Evolutionary conservation across 2,329 filamentous ascomycete genomes (phyloP), one percentile per base, ranked within the genome.

Genomic region (Plectosphaerella sp.): DNA sequence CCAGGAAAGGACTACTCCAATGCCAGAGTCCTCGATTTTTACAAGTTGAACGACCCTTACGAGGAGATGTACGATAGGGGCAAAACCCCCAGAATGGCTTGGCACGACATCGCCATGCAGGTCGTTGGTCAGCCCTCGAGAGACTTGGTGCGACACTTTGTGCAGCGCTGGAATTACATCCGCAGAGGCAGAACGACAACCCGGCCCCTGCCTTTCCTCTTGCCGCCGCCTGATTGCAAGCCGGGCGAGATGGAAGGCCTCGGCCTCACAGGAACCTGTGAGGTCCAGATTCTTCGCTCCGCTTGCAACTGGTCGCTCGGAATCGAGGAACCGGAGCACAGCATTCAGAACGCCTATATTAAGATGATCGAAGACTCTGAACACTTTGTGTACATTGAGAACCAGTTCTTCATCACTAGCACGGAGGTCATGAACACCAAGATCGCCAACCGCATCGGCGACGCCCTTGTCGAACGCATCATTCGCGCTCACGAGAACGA

Each of bases 1-100:
- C 93, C 94, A 0, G 94, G 94, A 48, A 99, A 99, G 68, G 94
- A 99, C 68, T 99, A 99, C 70, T 97, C 92, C 1, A 99, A 99
- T 62, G 93, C 94, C 16, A 82, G 94, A 61, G 90, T 97, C 3
- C 89, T 95, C 61, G 94, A 99, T 67, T 99, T 99, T 66, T 97
- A 91, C 74, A 84, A 86, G 53, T 81, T 99, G 24, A 88, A 94
- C 64, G 91, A 95, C 67, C 94, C 94, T 2, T 97, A 97, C 63
- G 94, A 96, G 64, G 94, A 99, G 69, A 97, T 97, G 94, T 99
- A 97, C 64, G 91, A 97, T 69, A 87, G 94, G 51, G 87, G 84
- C 54, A 88, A 88, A 65, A 82, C 93, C 16, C 91, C 94, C 2
- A 80, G 94, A 56, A 99, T 97, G 94, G 93, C 94, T 2, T 99